Percentiles rank a stretch among this genome's conserved stretches.
Conservation (phyloP, 2,329 filamentous ascomycete species). For the Ophiostoma populinum region DNA sequence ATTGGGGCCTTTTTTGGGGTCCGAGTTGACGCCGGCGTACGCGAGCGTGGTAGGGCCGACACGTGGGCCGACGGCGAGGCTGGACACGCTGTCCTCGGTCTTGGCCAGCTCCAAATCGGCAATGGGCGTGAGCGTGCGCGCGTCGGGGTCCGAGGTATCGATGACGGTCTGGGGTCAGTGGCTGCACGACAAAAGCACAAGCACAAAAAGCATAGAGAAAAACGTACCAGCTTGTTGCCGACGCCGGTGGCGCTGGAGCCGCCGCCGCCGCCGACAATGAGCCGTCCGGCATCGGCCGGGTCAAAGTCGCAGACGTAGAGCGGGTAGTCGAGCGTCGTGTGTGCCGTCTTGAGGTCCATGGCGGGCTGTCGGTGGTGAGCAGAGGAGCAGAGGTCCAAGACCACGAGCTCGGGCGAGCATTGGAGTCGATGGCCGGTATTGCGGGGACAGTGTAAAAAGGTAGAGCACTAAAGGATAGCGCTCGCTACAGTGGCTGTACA, state of each 20-base stretch:
- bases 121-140: conserved; percentile 40
- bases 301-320: conserved; percentile 82
- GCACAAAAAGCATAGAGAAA: background rate
- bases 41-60: conserved; percentile 37
- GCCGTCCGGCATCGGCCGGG: conserved; percentile 53
- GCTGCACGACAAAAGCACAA: too few relatives aligned
- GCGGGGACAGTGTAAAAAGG: too few relatives aligned
- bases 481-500: too few relatives aligned
- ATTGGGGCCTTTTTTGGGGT: conserved; percentile 62
- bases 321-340: conserved; percentile 60
- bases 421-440: too few relatives aligned
- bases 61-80: conserved; percentile 51
- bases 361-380: background rate
- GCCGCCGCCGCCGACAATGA: conserved; percentile 76
- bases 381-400: conserved; percentile 1
- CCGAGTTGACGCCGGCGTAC: conserved; percentile 72
- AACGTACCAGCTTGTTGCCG: conserved; percentile 65
- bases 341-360: conserved; percentile 30
- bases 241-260: conserved; percentile 68
- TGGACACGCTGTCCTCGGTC: conserved; percentile 80
- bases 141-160: conserved; percentile 46
- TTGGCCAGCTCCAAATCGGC: conserved; percentile 63
- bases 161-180: conserved; percentile 60
- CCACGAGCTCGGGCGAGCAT: too few relatives aligned
- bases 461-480: too few relatives aligned